A percentile compares a stretch with the other conserved stretches of the same genome.
Conservation (phyloP, 176 grass and related monocot genomes). For the Neostapfia colusana region DNA sequence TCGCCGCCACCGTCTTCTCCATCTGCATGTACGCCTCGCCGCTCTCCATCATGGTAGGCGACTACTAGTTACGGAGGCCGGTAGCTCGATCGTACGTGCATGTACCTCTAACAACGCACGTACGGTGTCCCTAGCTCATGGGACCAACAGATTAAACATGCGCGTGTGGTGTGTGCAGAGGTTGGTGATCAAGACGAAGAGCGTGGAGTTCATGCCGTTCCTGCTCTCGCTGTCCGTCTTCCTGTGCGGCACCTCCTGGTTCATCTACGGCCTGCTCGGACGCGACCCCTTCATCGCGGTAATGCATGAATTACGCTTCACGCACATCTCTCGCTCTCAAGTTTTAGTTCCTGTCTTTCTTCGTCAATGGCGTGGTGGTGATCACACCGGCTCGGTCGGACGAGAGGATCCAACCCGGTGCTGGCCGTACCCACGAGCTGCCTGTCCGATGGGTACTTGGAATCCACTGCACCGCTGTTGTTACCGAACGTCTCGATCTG, state of each 20-base stretch:
- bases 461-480: constrained; percentile 22
- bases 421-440: background rate
- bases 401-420: background rate
- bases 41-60: constrained; percentile 88
- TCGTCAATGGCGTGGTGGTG: background rate
- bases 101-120: too few species aligned
- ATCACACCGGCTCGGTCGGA: background rate
- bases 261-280: constrained; percentile 93
- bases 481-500: constrained; percentile 10
- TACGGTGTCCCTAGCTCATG: too few species aligned
- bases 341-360: background rate
- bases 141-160: background rate
- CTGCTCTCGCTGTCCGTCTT: constrained; percentile 90
- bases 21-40: constrained; percentile 99
- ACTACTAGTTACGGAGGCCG: too few species aligned
- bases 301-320: background rate
- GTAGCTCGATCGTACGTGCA: too few species aligned
- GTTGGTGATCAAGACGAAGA: constrained; percentile 96
- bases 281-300: constrained; percentile 82
- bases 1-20: constrained; percentile 85
- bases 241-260: constrained; percentile 95
- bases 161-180: constrained; percentile 48
- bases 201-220: constrained; percentile 99
- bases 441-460: constrained; percentile 16
- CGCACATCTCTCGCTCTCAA: background rate